Evolutionary conservation across 1,284 basidiomycete species (phyloP).

Genomic region (Pseudozyma tsukubaensis): DNA sequence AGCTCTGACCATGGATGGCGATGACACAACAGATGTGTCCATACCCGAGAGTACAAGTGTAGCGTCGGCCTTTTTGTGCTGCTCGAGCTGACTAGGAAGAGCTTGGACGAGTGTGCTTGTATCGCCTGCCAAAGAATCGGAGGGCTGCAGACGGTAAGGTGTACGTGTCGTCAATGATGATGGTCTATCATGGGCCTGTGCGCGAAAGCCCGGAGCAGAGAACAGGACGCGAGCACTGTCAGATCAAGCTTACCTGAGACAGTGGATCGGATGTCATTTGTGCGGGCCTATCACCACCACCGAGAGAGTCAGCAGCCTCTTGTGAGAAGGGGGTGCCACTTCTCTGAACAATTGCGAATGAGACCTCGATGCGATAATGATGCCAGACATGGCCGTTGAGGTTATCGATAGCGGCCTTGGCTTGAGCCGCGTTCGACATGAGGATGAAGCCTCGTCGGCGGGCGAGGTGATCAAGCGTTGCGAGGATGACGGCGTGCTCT

Average conservation of each 20-base stretch:
- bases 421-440: conserved; percentile 59
- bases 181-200: not conserved
- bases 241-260: conserved; percentile 15
- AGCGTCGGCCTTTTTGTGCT: not conserved
- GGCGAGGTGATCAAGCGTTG: conserved; percentile 66
- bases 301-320: conserved; percentile 3
- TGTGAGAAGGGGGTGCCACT: conserved; percentile 59
- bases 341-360: conserved; percentile 67
- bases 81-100: not conserved
- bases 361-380: conserved; percentile 67
- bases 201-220: too few species aligned
- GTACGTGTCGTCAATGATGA: too few species aligned
- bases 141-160: not conserved
- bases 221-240: too few species aligned
- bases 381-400: conserved; percentile 63
- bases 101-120: not conserved
- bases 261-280: not conserved
- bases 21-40: conserved; percentile 22
- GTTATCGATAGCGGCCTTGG: conserved; percentile 55
- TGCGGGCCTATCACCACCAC: not conserved
- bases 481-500: conserved; percentile 66
- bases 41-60: conserved; percentile 18
- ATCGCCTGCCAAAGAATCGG: not conserved
- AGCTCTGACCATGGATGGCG: conserved; percentile 23
- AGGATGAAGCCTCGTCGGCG: conserved; percentile 67